A percentile compares a stretch with the other conserved stretches of the same genome.
Conservation (phyloP, 805 yeast genomes). For the Candida maesae region DNA sequence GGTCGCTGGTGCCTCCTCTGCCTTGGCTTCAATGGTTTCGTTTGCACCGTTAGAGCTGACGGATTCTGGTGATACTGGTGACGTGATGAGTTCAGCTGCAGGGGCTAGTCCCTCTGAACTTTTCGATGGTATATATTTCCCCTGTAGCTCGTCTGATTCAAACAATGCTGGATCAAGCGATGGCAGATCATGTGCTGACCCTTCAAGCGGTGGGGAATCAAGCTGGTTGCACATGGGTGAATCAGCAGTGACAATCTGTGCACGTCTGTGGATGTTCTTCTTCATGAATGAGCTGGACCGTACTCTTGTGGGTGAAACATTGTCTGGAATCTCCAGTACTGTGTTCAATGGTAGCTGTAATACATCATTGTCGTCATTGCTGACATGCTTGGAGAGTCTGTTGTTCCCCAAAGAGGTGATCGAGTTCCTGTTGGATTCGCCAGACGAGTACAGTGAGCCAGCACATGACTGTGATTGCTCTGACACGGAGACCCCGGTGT, state of each 20-base stretch:
- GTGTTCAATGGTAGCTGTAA: conserved; percentile 20
- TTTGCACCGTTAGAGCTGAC: neutral
- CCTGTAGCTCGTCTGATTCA: neutral
- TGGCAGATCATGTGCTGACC: conserved; percentile 8
- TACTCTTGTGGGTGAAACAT: conserved; percentile 1
- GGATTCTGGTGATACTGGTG: neutral
- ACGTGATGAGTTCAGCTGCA: neutral
- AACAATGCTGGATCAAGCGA: conserved; percentile 6
- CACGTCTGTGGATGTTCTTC: conserved; percentile 23
- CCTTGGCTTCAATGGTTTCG: neutral
- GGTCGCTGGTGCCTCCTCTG: neutral
- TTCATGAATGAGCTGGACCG: conserved; percentile 3
- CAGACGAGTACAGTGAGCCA: conserved; percentile 6
- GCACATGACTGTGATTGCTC: conserved; percentile 7
- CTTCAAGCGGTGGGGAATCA: conserved; percentile 1
- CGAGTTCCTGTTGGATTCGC: conserved; percentile 6
- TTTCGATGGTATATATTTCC: neutral
- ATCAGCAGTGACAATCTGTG: conserved; percentile 24
- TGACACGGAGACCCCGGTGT: neutral
- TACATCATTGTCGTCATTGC: conserved; percentile 5
- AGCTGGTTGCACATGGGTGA: conserved; percentile 3
- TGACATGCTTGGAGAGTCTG: neutral
- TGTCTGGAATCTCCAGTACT: conserved; percentile 20
- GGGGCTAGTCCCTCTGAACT: conserved; percentile 6
- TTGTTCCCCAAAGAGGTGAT: neutral